phyloP scores from a whole-genome alignment of 2,329 filamentous ascomycete genomes.

The Botrytis sinoallii region DNA sequence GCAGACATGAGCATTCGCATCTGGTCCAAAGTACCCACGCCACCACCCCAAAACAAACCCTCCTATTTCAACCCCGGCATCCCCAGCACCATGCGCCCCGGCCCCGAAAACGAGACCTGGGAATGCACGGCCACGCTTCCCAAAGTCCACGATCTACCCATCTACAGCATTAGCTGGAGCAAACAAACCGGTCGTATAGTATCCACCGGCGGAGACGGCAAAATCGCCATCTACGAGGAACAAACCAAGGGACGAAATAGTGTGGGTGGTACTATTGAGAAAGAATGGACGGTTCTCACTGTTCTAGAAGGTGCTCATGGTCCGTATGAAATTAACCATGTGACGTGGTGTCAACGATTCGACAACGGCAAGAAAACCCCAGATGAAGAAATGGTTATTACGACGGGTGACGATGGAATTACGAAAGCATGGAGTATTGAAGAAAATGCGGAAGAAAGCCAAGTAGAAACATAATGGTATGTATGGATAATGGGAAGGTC shows the following conservation, averaged over 20 bases:
- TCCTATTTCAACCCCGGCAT: slow-evolving; percentile 52
- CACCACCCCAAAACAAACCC: slow-evolving; percentile 33
- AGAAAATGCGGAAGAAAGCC: slow-evolving; percentile 16
- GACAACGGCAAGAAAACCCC: slow-evolving; percentile 58
- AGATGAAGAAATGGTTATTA: slow-evolving; percentile 84
- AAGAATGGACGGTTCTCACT: slow-evolving; percentile 69
- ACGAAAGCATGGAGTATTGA: slow-evolving; percentile 76
- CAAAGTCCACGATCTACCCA: slow-evolving; percentile 68
- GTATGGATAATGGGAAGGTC: background rate
- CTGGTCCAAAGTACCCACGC: slow-evolving; percentile 59
- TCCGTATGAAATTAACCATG: slow-evolving; percentile 91
- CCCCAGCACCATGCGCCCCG: slow-evolving; percentile 83
- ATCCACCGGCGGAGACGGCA: slow-evolving; percentile 85
- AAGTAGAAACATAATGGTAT: background rate
- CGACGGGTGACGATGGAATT: slow-evolving; percentile 87
- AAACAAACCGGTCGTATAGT: slow-evolving; percentile 71
- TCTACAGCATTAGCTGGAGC: slow-evolving; percentile 88
- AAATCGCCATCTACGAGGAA: slow-evolving; percentile 76
- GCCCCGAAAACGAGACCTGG: slow-evolving; percentile 77
- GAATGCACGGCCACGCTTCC: slow-evolving; percentile 73
- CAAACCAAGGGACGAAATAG: slow-evolving; percentile 31
- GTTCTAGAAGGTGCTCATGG: slow-evolving; percentile 75
- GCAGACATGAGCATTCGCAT: slow-evolving; percentile 78
- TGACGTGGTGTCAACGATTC: slow-evolving; percentile 78
- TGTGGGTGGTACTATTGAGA: slow-evolving; percentile 37